phyloP scores from a whole-genome alignment of 2,329 filamentous ascomycete genomes.

The Fusarium devonianum region DNA sequence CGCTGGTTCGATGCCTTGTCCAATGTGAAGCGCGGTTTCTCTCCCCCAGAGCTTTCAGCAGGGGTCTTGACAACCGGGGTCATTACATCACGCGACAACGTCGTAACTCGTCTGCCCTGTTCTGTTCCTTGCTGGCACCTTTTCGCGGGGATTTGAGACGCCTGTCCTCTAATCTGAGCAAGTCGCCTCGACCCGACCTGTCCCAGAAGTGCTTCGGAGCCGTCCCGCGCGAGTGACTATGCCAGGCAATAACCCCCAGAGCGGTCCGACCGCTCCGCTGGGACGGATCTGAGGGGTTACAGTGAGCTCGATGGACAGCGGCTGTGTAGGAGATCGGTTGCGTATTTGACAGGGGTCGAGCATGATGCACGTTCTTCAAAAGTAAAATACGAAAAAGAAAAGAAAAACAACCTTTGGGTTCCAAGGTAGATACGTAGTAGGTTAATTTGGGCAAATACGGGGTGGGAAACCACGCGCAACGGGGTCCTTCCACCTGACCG shows the following conservation, averaged over 20 bases:
- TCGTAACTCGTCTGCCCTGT: too few relatives aligned
- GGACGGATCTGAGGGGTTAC: constrained; percentile 22
- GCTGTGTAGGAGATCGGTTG: constrained; percentile 4
- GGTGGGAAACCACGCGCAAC: too few relatives aligned
- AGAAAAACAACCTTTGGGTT: too few relatives aligned
- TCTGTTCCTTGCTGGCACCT: too few relatives aligned
- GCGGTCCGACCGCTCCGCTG: constrained; percentile 26
- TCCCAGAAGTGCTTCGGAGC: constrained; percentile 4
- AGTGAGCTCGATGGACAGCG: not conserved
- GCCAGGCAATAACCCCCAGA: constrained; percentile 17
- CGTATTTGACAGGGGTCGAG: too few relatives aligned
- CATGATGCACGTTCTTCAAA: too few relatives aligned
- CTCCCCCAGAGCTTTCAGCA: constrained; percentile 31
- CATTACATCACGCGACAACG: constrained; percentile 40
- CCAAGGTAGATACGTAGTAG: too few relatives aligned
- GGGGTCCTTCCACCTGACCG: too few relatives aligned
- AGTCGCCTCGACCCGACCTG: constrained; percentile 18
- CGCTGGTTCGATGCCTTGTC: constrained; percentile 30
- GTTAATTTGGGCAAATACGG: too few relatives aligned
- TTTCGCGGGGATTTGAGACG: too few relatives aligned
- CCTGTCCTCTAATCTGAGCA: constrained; percentile 19
- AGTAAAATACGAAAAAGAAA: too few relatives aligned
- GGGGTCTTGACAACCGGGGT: constrained; percentile 24
- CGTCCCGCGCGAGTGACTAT: constrained; percentile 24
- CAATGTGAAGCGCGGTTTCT: constrained; percentile 33